phyloP scores from a whole-genome alignment of 2,329 filamentous ascomycete genomes.

The Penicillium occitanis region DNA sequence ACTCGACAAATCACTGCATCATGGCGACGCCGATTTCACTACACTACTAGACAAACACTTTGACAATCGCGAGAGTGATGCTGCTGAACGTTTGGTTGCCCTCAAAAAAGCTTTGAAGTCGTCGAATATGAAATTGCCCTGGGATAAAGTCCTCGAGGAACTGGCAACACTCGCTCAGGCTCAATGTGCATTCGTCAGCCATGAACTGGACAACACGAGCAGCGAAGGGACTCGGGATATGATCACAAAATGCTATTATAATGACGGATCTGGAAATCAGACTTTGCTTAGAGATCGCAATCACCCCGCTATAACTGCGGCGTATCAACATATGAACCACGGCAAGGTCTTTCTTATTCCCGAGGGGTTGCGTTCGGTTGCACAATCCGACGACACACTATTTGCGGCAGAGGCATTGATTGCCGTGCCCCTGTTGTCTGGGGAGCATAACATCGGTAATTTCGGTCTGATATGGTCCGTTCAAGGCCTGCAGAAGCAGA shows the following conservation, averaged over 20 bases:
- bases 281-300: slow-evolving; percentile 60
- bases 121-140: slow-evolving; percentile 61
- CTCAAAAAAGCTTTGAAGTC: slow-evolving; percentile 59
- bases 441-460: slow-evolving; percentile 63
- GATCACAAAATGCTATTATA: slow-evolving; percentile 66
- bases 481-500: slow-evolving; percentile 57
- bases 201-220: slow-evolving; percentile 60
- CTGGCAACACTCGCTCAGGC: slow-evolving; percentile 62
- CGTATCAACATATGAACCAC: slow-evolving; percentile 68
- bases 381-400: slow-evolving; percentile 55
- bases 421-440: slow-evolving; percentile 63
- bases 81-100: slow-evolving; percentile 58
- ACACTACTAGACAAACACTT: slow-evolving; percentile 35
- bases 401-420: slow-evolving; percentile 66
- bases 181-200: slow-evolving; percentile 65
- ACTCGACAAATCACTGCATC: slow-evolving; percentile 26
- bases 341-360: slow-evolving; percentile 70
- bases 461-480: slow-evolving; percentile 71
- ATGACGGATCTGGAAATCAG: slow-evolving; percentile 56
- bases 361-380: slow-evolving; percentile 59
- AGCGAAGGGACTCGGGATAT: slow-evolving; percentile 63
- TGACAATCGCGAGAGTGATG: slow-evolving; percentile 28
- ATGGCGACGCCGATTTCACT: slow-evolving; percentile 29
- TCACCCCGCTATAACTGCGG: slow-evolving; percentile 64
- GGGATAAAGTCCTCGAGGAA: slow-evolving; percentile 63